phyloP scores from a whole-genome alignment of 768 basidiomycete species.

The Leccinum broughii region DNA sequence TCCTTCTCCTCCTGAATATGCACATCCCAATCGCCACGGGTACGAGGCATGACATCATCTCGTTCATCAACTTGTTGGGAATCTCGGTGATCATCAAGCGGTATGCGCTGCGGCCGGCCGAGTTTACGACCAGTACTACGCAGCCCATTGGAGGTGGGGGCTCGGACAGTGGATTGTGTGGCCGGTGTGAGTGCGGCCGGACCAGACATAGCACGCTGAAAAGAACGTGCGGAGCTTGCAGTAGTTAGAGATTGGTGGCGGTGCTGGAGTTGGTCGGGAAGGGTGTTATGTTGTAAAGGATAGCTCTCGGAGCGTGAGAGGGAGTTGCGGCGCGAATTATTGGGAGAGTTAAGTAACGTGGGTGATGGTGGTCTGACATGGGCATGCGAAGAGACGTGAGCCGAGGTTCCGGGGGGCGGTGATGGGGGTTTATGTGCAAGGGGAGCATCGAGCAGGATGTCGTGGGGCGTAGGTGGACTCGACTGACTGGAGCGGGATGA shows the following conservation, averaged over 20 bases:
- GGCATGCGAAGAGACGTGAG: conserved; percentile 20
- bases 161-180: conserved; percentile 30
- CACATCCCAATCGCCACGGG: conserved; percentile 32
- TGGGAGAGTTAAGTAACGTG: conserved; percentile 38
- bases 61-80: conserved; percentile 32
- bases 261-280: conserved; percentile 31
- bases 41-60: conserved; percentile 33
- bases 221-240: conserved; percentile 44
- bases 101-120: conserved; percentile 38
- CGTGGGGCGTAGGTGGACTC: conserved; percentile 44
- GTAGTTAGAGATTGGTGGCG: conserved; percentile 29
- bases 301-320: conserved; percentile 70
- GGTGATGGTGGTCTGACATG: conserved; percentile 35
- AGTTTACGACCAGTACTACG: conserved; percentile 37
- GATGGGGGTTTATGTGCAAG: conserved; percentile 25
- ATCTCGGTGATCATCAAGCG: conserved; percentile 38
- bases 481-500: conserved; percentile 38
- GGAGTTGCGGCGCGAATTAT: conserved; percentile 45
- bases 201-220: conserved; percentile 68
- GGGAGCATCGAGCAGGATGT: conserved; percentile 30
- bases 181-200: conserved; percentile 42
- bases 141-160: conserved; percentile 33
- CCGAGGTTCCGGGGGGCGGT: conserved; percentile 23
- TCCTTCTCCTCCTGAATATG: conserved; percentile 42
- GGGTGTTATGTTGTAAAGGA: conserved; percentile 40